These are phyloP conservation scores for Backusella parvicylindrica DNA, from an alignment of 192 early-diverging fungal species.

Conservation along the genomic window DNA sequence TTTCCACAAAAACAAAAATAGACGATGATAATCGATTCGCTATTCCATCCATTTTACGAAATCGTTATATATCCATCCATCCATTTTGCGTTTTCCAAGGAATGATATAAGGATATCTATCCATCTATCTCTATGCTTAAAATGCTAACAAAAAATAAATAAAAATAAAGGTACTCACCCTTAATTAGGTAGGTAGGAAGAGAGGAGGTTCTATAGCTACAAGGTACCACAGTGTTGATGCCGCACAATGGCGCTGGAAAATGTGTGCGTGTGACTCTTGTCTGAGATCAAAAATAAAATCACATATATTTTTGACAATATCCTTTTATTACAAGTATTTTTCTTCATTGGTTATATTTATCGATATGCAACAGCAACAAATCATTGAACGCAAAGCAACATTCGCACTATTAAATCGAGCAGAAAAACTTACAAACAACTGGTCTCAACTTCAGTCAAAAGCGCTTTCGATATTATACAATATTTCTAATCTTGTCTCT, in stretches of 20 bases:
- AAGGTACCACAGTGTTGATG: neutral
- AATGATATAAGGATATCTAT: neutral
- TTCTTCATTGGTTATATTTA: neutral
- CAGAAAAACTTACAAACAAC: neutral
- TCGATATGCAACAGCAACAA: neutral
- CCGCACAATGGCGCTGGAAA: neutral
- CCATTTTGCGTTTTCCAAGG: neutral
- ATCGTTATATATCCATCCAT: neutral
- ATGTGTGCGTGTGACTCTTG: neutral
- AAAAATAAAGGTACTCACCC: neutral
- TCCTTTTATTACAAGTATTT: neutral
- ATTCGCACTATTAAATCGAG: neutral
- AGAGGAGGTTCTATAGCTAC: neutral
- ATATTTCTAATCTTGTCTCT: slow-evolving; percentile 2
- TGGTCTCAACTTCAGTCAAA: slow-evolving; percentile 8
- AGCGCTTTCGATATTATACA: neutral
- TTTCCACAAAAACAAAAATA: neutral
- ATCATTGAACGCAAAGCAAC: neutral
- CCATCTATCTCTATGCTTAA: neutral
- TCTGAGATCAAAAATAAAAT: neutral
- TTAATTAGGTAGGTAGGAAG: slow-evolving; percentile 1
- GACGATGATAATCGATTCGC: neutral
- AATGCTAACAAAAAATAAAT: neutral
- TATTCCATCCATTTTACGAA: neutral
- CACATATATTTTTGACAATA: neutral